Conservation (phyloP, 495 filamentous ascomycete genomes). For the Xylaria curta region DNA sequence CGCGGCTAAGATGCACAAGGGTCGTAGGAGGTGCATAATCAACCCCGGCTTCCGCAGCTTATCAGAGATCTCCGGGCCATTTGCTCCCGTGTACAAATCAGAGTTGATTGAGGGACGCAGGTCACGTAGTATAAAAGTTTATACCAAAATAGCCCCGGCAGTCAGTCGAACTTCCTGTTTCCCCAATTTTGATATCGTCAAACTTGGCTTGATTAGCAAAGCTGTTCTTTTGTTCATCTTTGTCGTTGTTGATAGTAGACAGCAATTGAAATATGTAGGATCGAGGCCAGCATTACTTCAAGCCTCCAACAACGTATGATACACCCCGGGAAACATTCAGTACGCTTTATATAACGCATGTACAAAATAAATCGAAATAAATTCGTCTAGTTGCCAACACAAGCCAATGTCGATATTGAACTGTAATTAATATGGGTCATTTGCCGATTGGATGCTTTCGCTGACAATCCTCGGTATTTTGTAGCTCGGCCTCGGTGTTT, state of each 20-base stretch:
- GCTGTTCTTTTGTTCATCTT: neutral
- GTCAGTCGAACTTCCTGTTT: neutral
- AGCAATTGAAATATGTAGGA: neutral
- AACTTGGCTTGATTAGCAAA: neutral
- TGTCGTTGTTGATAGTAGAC: neutral
- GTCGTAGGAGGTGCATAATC: neutral
- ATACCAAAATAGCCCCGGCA: neutral
- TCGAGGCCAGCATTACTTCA: neutral
- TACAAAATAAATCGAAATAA: neutral
- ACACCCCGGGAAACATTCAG: too few relatives aligned
- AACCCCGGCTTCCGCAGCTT: neutral
- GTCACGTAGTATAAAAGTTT: neutral
- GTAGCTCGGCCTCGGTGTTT: conserved; percentile 14
- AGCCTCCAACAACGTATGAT: too few relatives aligned
- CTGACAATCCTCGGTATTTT: conserved; percentile 5
- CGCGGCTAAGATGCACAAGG: neutral
- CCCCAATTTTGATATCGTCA: neutral
- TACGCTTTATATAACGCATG: neutral
- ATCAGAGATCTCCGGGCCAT: neutral
- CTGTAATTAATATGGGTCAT: too few relatives aligned
- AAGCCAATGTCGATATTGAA: neutral
- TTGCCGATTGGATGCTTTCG: too few relatives aligned
- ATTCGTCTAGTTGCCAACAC: neutral
- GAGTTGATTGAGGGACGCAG: neutral
- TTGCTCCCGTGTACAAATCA: neutral